These are phyloP conservation scores for Rhodotorula diobovata DNA, from an alignment of 768 basidiomycete species.

Conservation along the genomic window DNA sequence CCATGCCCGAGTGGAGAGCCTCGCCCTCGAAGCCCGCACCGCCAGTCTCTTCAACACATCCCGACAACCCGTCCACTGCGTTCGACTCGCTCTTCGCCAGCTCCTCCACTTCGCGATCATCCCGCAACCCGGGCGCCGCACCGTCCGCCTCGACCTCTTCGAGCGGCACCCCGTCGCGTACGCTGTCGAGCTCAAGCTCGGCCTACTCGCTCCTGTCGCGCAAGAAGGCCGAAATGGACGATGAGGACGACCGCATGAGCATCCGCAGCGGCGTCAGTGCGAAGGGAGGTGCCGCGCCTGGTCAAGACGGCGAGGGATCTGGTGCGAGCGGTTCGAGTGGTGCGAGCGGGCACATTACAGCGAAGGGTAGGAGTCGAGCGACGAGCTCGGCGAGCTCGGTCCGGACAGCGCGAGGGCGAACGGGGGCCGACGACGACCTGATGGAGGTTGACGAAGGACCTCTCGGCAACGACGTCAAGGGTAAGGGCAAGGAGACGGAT, in stretches of 20 bases:
- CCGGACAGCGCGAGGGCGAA: neutral
- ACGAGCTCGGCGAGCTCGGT: conserved; percentile 20
- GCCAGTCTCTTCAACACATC: conserved; percentile 4
- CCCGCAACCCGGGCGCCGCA: neutral
- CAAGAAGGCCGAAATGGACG: conserved; percentile 26
- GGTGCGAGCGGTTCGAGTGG: neutral
- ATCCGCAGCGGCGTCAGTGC: conserved; percentile 5
- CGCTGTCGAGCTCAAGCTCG: conserved; percentile 20
- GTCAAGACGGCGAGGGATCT: too few species aligned
- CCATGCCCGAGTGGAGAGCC: conserved; percentile 13
- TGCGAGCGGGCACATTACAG: neutral
- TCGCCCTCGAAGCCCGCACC: conserved; percentile 15
- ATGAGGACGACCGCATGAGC: conserved; percentile 24
- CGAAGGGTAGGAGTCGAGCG: neutral
- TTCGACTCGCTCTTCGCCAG: conserved; percentile 26
- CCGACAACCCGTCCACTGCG: neutral
- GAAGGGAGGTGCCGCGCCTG: neutral
- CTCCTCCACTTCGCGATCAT: conserved; percentile 5
- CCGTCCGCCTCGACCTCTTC: neutral
- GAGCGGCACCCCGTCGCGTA: neutral
- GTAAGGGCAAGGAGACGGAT: neutral
- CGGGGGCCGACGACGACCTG: neutral
- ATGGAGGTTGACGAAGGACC: conserved; percentile 3
- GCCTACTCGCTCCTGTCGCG: conserved; percentile 27
- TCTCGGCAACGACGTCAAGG: neutral